phyloP scores from a whole-genome alignment of 1,139 yeast genomes.

The Taiozyma onychis region DNA sequence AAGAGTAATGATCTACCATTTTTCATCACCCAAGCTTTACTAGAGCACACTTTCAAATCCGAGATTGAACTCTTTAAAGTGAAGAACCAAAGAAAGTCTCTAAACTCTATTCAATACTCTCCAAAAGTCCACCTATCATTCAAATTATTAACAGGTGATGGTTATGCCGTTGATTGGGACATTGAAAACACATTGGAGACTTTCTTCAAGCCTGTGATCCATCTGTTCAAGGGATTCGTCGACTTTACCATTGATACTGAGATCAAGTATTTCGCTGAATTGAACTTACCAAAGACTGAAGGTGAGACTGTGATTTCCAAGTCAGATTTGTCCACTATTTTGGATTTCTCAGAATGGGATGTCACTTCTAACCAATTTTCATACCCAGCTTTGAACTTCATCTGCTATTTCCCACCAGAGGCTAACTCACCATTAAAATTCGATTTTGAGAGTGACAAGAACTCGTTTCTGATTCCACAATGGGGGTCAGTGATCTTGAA shows the following conservation, averaged over 20 bases:
- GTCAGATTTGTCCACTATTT: slow-evolving; percentile 29
- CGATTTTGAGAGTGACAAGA: slow-evolving; percentile 6
- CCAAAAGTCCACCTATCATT: slow-evolving; percentile 64
- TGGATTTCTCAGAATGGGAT: slow-evolving; percentile 37
- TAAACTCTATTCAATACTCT: slow-evolving; percentile 46
- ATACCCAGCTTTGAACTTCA: slow-evolving; percentile 65
- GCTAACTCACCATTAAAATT: slow-evolving; percentile 34
- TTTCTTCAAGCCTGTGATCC: slow-evolving; percentile 41
- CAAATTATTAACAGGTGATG: slow-evolving; percentile 55
- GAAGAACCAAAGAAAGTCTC: slow-evolving; percentile 11
- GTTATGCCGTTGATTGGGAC: slow-evolving; percentile 52
- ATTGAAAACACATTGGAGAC: slow-evolving; percentile 38
- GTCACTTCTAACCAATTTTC: slow-evolving; percentile 25
- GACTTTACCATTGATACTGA: slow-evolving; percentile 78
- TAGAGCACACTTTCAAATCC: slow-evolving; percentile 46
- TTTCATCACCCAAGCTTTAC: slow-evolving; percentile 49
- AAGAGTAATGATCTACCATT: slow-evolving; percentile 56
- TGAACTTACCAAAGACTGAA: slow-evolving; percentile 36
- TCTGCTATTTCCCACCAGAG: slow-evolving; percentile 56
- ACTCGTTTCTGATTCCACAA: slow-evolving; percentile 69
- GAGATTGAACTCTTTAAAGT: slow-evolving; percentile 35
- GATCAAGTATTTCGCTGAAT: slow-evolving; percentile 55
- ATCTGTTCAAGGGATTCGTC: slow-evolving; percentile 45
- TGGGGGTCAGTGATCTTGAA: slow-evolving; percentile 78
- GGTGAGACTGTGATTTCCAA: slow-evolving; percentile 33